Conservation (phyloP, 192 early-diverging fungal genomes). For the Coemansia sp. region DNA sequence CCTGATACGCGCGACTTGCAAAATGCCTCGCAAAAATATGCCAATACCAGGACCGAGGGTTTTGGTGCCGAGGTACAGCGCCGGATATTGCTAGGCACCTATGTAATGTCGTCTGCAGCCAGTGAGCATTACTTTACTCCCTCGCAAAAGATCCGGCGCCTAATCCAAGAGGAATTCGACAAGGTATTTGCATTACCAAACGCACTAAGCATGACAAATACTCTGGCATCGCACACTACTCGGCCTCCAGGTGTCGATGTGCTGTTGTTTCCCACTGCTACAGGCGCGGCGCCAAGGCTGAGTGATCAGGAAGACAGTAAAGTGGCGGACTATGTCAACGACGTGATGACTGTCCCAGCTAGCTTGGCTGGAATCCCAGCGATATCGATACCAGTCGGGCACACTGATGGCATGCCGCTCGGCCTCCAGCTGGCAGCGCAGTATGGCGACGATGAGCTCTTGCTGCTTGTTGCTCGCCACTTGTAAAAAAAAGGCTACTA, state of each 20-base stretch:
- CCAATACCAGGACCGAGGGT: conserved; percentile 66
- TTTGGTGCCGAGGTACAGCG: conserved; percentile 83
- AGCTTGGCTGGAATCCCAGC: conserved; percentile 85
- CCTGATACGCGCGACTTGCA: background rate
- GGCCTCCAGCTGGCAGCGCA: conserved; percentile 88
- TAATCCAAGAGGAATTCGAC: conserved; percentile 83
- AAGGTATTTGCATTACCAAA: conserved; percentile 70
- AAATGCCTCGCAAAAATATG: conserved; percentile 55
- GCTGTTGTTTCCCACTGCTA: conserved; percentile 79
- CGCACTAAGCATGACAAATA: conserved; percentile 37
- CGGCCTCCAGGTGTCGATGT: conserved; percentile 63
- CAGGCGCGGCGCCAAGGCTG: conserved; percentile 71
- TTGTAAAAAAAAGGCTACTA: background rate
- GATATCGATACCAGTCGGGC: conserved; percentile 66
- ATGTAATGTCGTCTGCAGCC: conserved; percentile 74
- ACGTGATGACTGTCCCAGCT: conserved; percentile 89
- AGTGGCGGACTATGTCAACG: conserved; percentile 75
- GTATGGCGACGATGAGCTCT: conserved; percentile 76
- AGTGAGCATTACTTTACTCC: conserved; percentile 74
- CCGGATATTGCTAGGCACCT: conserved; percentile 87
- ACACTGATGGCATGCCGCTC: conserved; percentile 64
- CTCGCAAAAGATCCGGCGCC: conserved; percentile 81
- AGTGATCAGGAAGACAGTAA: conserved; percentile 31
- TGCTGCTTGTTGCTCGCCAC: conserved; percentile 36
- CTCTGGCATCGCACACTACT: background rate